These are phyloP conservation scores for Hevea brasiliensis DNA, from an alignment of 345 rosid species.

Conservation along the genomic window DNA sequence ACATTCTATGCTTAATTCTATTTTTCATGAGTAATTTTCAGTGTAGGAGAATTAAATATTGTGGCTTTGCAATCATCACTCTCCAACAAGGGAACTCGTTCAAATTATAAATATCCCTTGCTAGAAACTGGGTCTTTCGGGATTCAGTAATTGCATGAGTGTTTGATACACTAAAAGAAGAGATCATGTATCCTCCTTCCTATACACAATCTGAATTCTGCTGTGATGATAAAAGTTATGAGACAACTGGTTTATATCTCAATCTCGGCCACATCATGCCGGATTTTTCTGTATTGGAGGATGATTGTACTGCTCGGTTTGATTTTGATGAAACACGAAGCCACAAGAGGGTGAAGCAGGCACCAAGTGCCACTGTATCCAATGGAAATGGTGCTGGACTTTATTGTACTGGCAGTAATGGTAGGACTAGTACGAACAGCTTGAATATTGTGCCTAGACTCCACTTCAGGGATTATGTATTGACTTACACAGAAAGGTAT, in stretches of 20 bases:
- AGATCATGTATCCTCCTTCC: constrained; percentile 19
- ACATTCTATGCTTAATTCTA: not conserved
- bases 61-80: constrained; percentile 21
- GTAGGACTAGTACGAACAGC: constrained; percentile 11
- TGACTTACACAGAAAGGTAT: constrained; percentile 44
- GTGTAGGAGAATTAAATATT: not conserved
- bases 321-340: constrained; percentile 19
- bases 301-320: not conserved
- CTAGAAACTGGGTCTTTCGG: constrained; percentile 6
- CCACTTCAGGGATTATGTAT: constrained; percentile 46
- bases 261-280: constrained; percentile 13
- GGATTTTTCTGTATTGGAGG: not conserved
- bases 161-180: constrained; percentile 9
- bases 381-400: not conserved
- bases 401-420: not conserved
- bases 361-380: constrained; percentile 2
- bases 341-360: constrained; percentile 33
- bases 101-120: constrained; percentile 16
- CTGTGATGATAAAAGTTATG: constrained; percentile 8
- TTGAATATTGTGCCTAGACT: constrained; percentile 27
- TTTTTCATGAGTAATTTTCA: not conserved
- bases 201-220: constrained; percentile 12
- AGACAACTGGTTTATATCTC: constrained; percentile 20
- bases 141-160: not conserved
- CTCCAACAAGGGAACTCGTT: constrained; percentile 11